Evolutionary conservation across 176 grass and related monocot genomes (phyloP).

Genomic region (Carex cristatella): DNA sequence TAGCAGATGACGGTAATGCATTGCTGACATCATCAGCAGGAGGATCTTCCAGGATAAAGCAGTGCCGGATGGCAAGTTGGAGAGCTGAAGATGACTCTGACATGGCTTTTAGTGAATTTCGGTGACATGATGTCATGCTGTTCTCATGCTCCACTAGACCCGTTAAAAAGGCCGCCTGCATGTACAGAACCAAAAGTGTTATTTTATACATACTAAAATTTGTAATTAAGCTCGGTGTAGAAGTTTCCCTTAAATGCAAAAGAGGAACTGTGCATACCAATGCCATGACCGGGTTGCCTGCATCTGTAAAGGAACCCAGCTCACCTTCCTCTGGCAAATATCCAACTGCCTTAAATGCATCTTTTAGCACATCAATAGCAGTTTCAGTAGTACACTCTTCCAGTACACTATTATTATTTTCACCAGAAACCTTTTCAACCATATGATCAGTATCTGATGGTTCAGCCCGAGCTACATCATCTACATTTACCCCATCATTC

Average conservation of each 20-base stretch:
- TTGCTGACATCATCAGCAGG: conserved; percentile 45
- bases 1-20: neutral
- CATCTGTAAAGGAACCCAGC: conserved; percentile 73
- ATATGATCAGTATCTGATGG: conserved; percentile 45
- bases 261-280: conserved; percentile 40
- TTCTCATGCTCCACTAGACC: conserved; percentile 63
- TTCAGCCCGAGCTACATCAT: conserved; percentile 35
- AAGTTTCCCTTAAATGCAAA: conserved; percentile 12
- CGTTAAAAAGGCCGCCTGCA: conserved; percentile 82
- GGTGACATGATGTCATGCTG: conserved; percentile 49
- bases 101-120: conserved; percentile 84
- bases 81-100: conserved; percentile 71
- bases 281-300: conserved; percentile 96
- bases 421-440: conserved; percentile 21
- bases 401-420: conserved; percentile 35
- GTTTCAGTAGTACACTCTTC: conserved; percentile 34
- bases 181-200: neutral
- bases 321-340: conserved; percentile 54
- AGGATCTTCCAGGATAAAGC: conserved; percentile 88
- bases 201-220: neutral
- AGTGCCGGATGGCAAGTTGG: conserved; percentile 90
- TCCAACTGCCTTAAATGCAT: conserved; percentile 77
- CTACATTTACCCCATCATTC: conserved; percentile 31
- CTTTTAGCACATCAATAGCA: conserved; percentile 77
- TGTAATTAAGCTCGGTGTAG: neutral